Base-by-base conservation (phyloP, 192 early-diverging fungal species). In the Rhizoclosmatium globosum region DNA sequence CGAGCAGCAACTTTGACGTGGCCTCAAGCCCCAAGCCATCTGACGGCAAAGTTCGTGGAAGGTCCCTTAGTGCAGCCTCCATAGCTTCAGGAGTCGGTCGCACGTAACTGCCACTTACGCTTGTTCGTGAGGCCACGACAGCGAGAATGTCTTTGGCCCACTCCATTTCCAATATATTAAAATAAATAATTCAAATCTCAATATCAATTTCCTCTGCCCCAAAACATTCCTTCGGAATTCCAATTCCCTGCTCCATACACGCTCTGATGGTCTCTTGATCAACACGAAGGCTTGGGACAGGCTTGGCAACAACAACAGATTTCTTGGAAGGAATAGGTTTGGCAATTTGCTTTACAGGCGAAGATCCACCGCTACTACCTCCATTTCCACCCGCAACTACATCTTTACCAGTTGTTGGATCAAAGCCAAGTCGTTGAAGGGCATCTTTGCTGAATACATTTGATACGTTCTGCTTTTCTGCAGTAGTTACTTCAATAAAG, bases 321-420 rank as follows among this genome's bases (percentile, higher is more conserved):
- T 64, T 64, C 61, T 64, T 64, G 7, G 21, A 21, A 21, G 13
- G 61, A 38, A 7, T 38, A 17, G 56, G 56, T 41, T 21, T 38
- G 39, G 21, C 11, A 11, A 11, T 21, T 64, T 21, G 6, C 21
- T 6, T 41, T 64, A 21, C 13, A 38, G 61, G 21, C 7, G 61
- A 41, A 11, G 61, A 41, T 38, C 31, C 56, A 23, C 15, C 50
- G 21, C 15, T 39, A 39, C 21, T 39, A 19, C 21, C 38, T 3
- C 21, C 13, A 17, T 57, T 57, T 19, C 23, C 39, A 2, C 23
- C 73, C 2, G 45, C 44, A 31, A 74, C 44, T 17, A 64, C 61
- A 45, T 74, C 73, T 64, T 74, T 74, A 11, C 73, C 73, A 7
- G 73, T 64, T 43, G 31, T 59, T 43, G 73, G 73, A 58, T 74